A percentile compares a stretch with the other conserved stretches of the same genome.
Evolutionary conservation across 2,329 filamentous ascomycete genomes (phyloP).

Genomic region (Cadophora sp.): DNA sequence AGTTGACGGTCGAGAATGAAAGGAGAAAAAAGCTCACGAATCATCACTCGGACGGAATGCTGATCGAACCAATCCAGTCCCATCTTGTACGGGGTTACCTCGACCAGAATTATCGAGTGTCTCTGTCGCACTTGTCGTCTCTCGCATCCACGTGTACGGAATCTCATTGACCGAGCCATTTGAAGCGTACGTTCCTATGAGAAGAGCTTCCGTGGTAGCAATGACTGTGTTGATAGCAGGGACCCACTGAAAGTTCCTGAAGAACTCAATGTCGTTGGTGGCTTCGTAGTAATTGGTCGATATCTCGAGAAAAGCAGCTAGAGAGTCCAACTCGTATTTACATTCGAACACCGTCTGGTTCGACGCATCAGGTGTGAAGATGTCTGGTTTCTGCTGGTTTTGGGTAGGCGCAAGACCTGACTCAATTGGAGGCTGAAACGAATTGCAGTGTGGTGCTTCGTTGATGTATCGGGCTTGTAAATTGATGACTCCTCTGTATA

Average conservation of each 20-base stretch:
- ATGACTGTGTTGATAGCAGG: slow-evolving; percentile 74
- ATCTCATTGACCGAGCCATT: slow-evolving; percentile 60
- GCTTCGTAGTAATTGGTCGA: slow-evolving; percentile 79
- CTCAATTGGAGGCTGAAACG: slow-evolving; percentile 84
- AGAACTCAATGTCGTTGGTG: slow-evolving; percentile 76
- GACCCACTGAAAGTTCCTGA: slow-evolving; percentile 76
- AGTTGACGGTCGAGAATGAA: not conserved
- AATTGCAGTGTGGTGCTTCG: slow-evolving; percentile 82
- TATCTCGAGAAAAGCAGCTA: slow-evolving; percentile 85
- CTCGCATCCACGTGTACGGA: slow-evolving; percentile 79
- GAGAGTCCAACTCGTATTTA: slow-evolving; percentile 93
- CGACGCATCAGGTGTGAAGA: slow-evolving; percentile 73
- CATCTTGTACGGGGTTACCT: slow-evolving; percentile 77
- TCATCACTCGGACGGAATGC: slow-evolving; percentile 94
- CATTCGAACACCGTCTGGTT: slow-evolving; percentile 86
- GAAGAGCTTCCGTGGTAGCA: slow-evolving; percentile 71
- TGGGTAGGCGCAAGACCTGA: slow-evolving; percentile 66
- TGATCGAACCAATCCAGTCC: slow-evolving; percentile 82
- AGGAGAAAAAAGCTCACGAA: slow-evolving; percentile 53
- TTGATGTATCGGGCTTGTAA: slow-evolving; percentile 72
- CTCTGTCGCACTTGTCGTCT: slow-evolving; percentile 77
- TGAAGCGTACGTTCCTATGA: slow-evolving; percentile 73
- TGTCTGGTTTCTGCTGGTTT: slow-evolving; percentile 64
- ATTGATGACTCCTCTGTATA: slow-evolving; percentile 76
- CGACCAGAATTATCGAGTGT: slow-evolving; percentile 78